A percentile compares a stretch with the other conserved stretches of the same genome.
Conservation (phyloP, 768 basidiomycete species). For the Auriscalpium orientale region DNA sequence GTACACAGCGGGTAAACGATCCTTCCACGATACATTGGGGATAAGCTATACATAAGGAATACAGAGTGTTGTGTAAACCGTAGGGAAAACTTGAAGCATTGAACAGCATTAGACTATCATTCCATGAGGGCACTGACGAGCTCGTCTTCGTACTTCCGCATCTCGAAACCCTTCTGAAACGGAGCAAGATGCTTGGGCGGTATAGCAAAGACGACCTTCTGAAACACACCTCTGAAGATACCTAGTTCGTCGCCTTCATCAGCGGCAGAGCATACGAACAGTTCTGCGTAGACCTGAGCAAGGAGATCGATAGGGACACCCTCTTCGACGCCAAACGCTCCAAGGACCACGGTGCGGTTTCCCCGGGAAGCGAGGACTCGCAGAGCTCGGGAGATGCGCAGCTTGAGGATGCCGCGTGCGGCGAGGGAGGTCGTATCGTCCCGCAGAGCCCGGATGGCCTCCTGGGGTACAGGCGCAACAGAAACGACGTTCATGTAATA, state of each 20-base stretch:
- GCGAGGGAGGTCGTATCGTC: neutral
- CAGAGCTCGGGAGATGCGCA: slow-evolving; percentile 3
- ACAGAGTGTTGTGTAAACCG: neutral
- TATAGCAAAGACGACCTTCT: slow-evolving; percentile 11
- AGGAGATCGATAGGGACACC: slow-evolving; percentile 4
- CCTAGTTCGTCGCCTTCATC: neutral
- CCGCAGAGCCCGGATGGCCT: neutral
- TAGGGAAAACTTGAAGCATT: neutral
- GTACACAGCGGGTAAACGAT: no score
- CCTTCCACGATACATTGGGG: no score
- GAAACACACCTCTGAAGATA: slow-evolving; percentile 7
- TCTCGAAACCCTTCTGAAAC: slow-evolving; percentile 8
- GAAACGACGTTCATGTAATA: slow-evolving; percentile 15
- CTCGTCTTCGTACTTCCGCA: slow-evolving; percentile 12
- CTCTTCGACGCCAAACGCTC: slow-evolving; percentile 8
- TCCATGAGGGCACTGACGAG: neutral
- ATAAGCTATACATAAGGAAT: no score
- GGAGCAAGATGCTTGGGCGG: slow-evolving; percentile 2
- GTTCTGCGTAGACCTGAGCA: slow-evolving; percentile 13
- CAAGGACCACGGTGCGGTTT: slow-evolving; percentile 9
- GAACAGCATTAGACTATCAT: neutral
- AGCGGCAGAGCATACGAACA: slow-evolving; percentile 5
- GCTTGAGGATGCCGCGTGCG: slow-evolving; percentile 8
- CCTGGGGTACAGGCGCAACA: neutral
- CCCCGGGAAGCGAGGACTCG: slow-evolving; percentile 8